A percentile compares a stretch with the other conserved stretches of the same genome.
phyloP scores from a whole-genome alignment of 495 filamentous ascomycete genomes.

The Rusavskia elegans region DNA sequence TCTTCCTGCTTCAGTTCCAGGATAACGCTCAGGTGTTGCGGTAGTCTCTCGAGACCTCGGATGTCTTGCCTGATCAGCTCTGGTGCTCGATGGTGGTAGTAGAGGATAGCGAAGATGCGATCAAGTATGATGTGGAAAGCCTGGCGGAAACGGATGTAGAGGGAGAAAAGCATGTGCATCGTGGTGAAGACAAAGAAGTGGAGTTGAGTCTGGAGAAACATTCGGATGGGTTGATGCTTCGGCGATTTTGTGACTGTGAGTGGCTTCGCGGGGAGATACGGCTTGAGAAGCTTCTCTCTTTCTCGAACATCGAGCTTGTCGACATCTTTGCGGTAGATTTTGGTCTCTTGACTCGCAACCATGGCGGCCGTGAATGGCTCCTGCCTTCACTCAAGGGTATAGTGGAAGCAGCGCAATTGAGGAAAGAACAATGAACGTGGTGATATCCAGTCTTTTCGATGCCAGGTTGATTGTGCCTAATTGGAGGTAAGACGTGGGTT shows the following conservation, averaged over 20 bases:
- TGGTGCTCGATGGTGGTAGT: slow-evolving; percentile 87
- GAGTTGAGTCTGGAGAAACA: slow-evolving; percentile 48
- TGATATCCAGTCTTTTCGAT: too few relatives aligned
- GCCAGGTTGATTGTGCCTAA: too few relatives aligned
- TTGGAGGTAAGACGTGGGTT: too few relatives aligned
- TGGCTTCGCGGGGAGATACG: slow-evolving; percentile 47
- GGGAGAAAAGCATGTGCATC: slow-evolving; percentile 67
- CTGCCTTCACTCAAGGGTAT: background rate
- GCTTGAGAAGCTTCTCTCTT: slow-evolving; percentile 54
- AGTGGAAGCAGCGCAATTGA: background rate
- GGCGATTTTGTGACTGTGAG: slow-evolving; percentile 13
- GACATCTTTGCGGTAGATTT: slow-evolving; percentile 48
- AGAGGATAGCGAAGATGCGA: slow-evolving; percentile 59
- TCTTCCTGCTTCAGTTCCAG: slow-evolving; percentile 58
- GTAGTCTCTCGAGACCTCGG: slow-evolving; percentile 50
- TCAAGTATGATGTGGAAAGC: slow-evolving; percentile 62
- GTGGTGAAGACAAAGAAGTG: slow-evolving; percentile 53
- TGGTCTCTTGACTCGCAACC: slow-evolving; percentile 36
- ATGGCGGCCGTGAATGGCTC: slow-evolving; percentile 17
- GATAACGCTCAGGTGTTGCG: slow-evolving; percentile 77
- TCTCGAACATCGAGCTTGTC: slow-evolving; percentile 44
- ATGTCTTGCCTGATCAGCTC: slow-evolving; percentile 83
- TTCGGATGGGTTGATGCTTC: slow-evolving; percentile 37
- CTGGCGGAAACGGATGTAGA: slow-evolving; percentile 69
- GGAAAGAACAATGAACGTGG: background rate